A percentile compares a stretch with the other conserved stretches of the same genome.
phyloP scores from a whole-genome alignment of 2,329 filamentous ascomycete genomes.

The Elsinoe australis region DNA sequence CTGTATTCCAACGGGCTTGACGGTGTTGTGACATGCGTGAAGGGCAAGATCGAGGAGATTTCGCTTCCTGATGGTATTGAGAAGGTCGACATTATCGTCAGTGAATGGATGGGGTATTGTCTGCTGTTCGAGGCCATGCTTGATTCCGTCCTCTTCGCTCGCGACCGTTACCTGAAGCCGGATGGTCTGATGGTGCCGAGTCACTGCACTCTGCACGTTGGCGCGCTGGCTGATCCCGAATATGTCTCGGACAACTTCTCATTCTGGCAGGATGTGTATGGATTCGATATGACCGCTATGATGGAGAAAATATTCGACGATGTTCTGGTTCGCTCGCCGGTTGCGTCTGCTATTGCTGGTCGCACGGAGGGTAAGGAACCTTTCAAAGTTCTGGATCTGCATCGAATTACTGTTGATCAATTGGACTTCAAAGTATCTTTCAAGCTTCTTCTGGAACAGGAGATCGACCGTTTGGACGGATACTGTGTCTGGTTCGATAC shows the following conservation, averaged over 20 bases:
- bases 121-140: constrained; percentile 94
- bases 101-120: constrained; percentile 97
- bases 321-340: constrained; percentile 32
- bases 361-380: constrained; percentile 42
- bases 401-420: constrained; percentile 62
- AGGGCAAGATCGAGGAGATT: constrained; percentile 84
- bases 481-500: constrained; percentile 92
- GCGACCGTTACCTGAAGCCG: constrained; percentile 75
- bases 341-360: constrained; percentile 49
- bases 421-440: constrained; percentile 68
- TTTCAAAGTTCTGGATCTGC: constrained; percentile 70
- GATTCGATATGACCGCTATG: constrained; percentile 92
- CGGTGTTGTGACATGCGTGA: constrained; percentile 67
- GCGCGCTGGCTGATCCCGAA: constrained; percentile 69
- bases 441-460: constrained; percentile 51
- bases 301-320: constrained; percentile 73
- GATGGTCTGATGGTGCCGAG: constrained; percentile 80
- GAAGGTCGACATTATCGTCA: constrained; percentile 88
- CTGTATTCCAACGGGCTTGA: constrained; percentile 72
- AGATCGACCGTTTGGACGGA: constrained; percentile 68
- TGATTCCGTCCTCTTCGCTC: constrained; percentile 79
- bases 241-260: constrained; percentile 69
- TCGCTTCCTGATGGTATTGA: constrained; percentile 54
- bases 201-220: constrained; percentile 73
- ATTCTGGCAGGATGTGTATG: constrained; percentile 90